Evolutionary conservation across 352 stramenopile species (phyloP).

Genomic region (Peronospora farinosa): DNA sequence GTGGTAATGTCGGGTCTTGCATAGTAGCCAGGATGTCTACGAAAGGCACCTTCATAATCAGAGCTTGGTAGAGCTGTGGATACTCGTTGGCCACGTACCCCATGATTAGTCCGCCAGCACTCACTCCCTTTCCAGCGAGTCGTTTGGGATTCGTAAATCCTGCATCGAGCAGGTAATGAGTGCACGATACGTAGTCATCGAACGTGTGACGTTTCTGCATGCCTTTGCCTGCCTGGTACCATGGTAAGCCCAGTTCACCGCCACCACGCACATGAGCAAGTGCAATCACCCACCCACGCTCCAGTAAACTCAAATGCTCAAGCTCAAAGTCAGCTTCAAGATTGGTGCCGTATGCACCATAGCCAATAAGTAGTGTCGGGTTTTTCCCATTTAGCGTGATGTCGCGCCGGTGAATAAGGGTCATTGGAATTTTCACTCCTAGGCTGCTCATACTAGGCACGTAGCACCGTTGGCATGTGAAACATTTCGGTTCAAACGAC

Average conservation of each 20-base stretch:
- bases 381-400: conserved; percentile 49
- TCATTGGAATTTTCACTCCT: conserved; percentile 56
- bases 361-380: conserved; percentile 82
- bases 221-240: conserved; percentile 80
- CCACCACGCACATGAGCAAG: conserved; percentile 88
- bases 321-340: conserved; percentile 84
- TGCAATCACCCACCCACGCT: conserved; percentile 85
- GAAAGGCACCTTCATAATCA: conserved; percentile 88
- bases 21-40: conserved; percentile 86
- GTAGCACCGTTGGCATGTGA: conserved; percentile 36
- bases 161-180: conserved; percentile 49
- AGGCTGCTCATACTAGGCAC: conserved; percentile 39
- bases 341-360: conserved; percentile 86
- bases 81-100: conserved; percentile 82
- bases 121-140: conserved; percentile 75
- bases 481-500: conserved; percentile 28
- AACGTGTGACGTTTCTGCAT: conserved; percentile 84
- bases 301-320: conserved; percentile 74
- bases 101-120: conserved; percentile 83
- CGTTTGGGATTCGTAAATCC: conserved; percentile 54
- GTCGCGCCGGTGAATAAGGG: conserved; percentile 65
- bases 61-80: conserved; percentile 59
- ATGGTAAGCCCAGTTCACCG: conserved; percentile 78
- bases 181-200: conserved; percentile 73
- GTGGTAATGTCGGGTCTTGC: conserved; percentile 70